Evolutionary conservation across 768 basidiomycete species (phyloP).

Genomic region (Trametes gibbosa): DNA sequence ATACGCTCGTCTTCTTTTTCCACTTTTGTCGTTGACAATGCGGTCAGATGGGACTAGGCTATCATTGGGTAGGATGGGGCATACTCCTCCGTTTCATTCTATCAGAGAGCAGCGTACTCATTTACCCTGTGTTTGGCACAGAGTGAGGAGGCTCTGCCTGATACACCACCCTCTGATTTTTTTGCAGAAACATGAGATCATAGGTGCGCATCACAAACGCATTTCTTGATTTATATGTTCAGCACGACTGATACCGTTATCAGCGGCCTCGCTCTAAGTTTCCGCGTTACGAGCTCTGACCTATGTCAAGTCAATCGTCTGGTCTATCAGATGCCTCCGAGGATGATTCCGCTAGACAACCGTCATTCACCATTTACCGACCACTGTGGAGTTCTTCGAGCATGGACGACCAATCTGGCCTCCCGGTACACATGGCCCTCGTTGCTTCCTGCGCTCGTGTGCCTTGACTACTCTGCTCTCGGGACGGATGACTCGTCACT

Average conservation of each 20-base stretch:
- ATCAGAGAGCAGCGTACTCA: background rate
- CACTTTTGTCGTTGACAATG: background rate
- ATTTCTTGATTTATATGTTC: background rate
- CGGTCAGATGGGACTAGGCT: background rate
- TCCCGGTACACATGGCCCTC: slow-evolving; percentile 6
- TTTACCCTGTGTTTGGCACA: background rate
- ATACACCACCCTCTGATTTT: background rate
- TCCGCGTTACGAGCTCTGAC: background rate
- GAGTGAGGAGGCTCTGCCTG: background rate
- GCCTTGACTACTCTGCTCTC: background rate
- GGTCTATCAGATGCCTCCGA: background rate
- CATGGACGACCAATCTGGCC: slow-evolving; percentile 5
- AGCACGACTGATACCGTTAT: slow-evolving; percentile 8
- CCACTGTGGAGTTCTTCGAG: background rate
- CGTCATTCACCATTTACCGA: background rate
- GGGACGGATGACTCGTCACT: slow-evolving; percentile 1
- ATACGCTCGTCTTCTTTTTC: slow-evolving; percentile 2
- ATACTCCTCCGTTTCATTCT: background rate
- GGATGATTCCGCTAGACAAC: background rate
- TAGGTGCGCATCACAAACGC: background rate
- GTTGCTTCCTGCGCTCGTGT: background rate
- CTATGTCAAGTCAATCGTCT: background rate
- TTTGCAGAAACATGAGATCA: background rate
- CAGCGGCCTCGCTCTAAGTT: background rate
- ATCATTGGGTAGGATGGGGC: background rate